These are phyloP conservation scores for Russula sp. DNA, from an alignment of 768 basidiomycete species.

Conservation along the genomic window DNA sequence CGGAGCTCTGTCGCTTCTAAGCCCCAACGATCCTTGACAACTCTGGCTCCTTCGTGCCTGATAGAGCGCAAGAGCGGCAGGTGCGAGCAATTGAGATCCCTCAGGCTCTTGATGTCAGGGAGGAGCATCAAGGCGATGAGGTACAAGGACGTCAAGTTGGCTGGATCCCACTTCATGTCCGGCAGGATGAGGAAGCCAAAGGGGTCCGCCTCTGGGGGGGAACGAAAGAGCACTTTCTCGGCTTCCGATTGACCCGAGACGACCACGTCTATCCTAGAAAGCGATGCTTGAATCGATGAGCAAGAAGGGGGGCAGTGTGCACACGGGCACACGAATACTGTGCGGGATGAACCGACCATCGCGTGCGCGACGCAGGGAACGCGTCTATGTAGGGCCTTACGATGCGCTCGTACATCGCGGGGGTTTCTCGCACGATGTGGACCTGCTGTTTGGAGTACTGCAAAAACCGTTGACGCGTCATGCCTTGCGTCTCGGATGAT, in stretches of 20 bases:
- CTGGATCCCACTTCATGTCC: constrained; percentile 96
- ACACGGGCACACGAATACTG: not conserved
- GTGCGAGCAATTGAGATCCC: constrained; percentile 67
- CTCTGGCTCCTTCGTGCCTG: constrained; percentile 43
- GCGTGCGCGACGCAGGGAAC: constrained; percentile 69
- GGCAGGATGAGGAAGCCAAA: constrained; percentile 74
- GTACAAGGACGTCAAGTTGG: constrained; percentile 71
- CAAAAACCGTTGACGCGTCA: not conserved
- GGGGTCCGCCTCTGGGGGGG: constrained; percentile 36
- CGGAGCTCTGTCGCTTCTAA: constrained; percentile 56
- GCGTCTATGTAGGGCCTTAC: constrained; percentile 75
- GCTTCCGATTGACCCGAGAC: constrained; percentile 70
- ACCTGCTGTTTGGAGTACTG: constrained; percentile 74
- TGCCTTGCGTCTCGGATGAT: not conserved
- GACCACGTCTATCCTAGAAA: constrained; percentile 79
- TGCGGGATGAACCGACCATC: constrained; percentile 51
- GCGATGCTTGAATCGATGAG: not conserved
- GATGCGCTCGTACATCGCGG: constrained; percentile 60
- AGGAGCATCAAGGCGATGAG: constrained; percentile 73
- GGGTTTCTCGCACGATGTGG: constrained; percentile 77
- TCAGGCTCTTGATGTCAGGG: constrained; percentile 56
- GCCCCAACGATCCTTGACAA: constrained; percentile 61
- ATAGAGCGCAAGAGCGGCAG: constrained; percentile 64
- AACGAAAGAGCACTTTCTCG: constrained; percentile 62
- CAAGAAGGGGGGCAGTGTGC: not conserved